A percentile compares a stretch with the other conserved stretches of the same genome.
Evolutionary conservation across 495 filamentous ascomycete species (phyloP).

Genomic region (Penicillium waksmanii): DNA sequence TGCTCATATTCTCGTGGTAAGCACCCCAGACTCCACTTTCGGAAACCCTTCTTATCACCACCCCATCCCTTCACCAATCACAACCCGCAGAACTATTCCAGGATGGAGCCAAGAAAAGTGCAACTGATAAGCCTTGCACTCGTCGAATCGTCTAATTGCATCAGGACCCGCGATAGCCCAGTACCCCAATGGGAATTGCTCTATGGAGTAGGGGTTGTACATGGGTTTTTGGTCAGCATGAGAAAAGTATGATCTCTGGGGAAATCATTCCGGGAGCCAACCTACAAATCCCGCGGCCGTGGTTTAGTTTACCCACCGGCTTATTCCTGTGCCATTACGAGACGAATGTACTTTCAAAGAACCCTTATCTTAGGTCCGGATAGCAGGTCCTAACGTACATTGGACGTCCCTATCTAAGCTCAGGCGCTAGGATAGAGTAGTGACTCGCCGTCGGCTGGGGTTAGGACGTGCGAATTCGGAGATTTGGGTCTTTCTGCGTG

Average conservation of each 20-base stretch:
- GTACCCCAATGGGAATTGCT: background rate
- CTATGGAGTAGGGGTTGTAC: background rate
- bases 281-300: background rate
- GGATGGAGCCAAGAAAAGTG: conserved; percentile 6
- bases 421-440: background rate
- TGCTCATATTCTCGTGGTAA: background rate
- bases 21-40: conserved; percentile 15
- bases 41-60: conserved; percentile 12
- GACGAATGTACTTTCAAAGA: conserved; percentile 5
- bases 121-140: conserved; percentile 6
- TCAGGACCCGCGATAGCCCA: background rate
- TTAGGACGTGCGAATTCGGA: conserved; percentile 36
- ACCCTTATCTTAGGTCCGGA: conserved; percentile 20
- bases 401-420: conserved; percentile 27
- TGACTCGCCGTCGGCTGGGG: conserved; percentile 1
- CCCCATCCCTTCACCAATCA: conserved; percentile 9
- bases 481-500: conserved; percentile 9
- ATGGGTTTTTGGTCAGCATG: background rate
- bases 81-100: background rate
- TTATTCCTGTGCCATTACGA: conserved; percentile 20
- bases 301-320: background rate
- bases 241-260: background rate
- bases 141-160: conserved; percentile 1
- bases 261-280: background rate
- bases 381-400: conserved; percentile 8